phyloP scores from a whole-genome alignment of 2,329 filamentous ascomycete species.

The Thielaviopsis ethacetica region DNA sequence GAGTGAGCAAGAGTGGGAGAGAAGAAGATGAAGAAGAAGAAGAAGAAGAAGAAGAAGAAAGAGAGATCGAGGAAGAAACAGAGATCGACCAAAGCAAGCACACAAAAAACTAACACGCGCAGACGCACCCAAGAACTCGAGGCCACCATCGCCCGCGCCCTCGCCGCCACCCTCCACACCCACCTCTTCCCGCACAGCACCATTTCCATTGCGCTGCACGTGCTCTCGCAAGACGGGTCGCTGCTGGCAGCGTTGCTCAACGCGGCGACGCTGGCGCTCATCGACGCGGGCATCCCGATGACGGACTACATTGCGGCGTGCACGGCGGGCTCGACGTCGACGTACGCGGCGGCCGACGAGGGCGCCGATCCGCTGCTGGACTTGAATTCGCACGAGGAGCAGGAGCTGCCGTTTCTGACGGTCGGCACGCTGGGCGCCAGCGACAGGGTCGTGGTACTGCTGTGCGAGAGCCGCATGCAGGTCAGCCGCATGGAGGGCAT shows the following conservation, averaged over 20 bases:
- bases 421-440: slow-evolving; percentile 61
- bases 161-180: slow-evolving; percentile 63
- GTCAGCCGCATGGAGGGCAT: slow-evolving; percentile 71
- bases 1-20: slow-evolving; percentile 16
- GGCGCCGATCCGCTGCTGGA: slow-evolving; percentile 63
- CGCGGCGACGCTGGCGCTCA: slow-evolving; percentile 74
- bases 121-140: slow-evolving; percentile 72
- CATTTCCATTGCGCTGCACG: slow-evolving; percentile 69
- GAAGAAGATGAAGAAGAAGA: too few species aligned
- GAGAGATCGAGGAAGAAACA: background rate
- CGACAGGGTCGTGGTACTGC: slow-evolving; percentile 61
- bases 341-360: slow-evolving; percentile 48
- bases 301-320: slow-evolving; percentile 77
- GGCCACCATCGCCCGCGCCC: slow-evolving; percentile 60
- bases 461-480: slow-evolving; percentile 83
- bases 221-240: slow-evolving; percentile 80
- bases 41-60: too few species aligned
- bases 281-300: slow-evolving; percentile 94
- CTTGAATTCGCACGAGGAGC: slow-evolving; percentile 63
- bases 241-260: slow-evolving; percentile 83
- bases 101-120: slow-evolving; percentile 3
- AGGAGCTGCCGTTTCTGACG: slow-evolving; percentile 78
- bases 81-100: background rate
- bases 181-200: slow-evolving; percentile 79
- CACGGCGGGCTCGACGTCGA: slow-evolving; percentile 65